A percentile compares a stretch with the other conserved stretches of the same genome.
These are phyloP conservation scores for Rubroboletus pulcherrimus DNA, from an alignment of 768 basidiomycete genomes.

Conservation along the genomic window DNA sequence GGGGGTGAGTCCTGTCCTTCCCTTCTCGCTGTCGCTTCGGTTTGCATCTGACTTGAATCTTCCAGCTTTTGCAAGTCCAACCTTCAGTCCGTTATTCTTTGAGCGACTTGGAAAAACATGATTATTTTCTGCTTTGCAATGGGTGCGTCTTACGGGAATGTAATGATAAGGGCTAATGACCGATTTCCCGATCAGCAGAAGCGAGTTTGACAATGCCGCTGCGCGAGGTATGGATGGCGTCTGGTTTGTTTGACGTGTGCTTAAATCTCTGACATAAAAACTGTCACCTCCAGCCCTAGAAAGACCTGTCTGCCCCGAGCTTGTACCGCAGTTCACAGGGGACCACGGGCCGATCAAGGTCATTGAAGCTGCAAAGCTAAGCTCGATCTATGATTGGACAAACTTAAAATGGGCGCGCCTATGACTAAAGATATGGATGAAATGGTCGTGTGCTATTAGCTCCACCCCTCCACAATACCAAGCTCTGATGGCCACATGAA, in stretches of 20 bases:
- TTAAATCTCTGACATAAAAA: constrained; percentile 7
- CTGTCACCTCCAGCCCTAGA: constrained; percentile 12
- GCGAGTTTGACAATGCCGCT: constrained; percentile 22
- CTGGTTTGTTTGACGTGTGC: neutral
- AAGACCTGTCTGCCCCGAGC: constrained; percentile 17
- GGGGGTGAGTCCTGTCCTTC: constrained; percentile 23
- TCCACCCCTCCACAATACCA: constrained; percentile 4
- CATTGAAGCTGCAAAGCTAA: constrained; percentile 10
- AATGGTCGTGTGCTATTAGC: neutral
- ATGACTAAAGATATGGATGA: constrained; percentile 10
- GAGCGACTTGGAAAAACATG: constrained; percentile 21
- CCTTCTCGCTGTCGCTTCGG: neutral
- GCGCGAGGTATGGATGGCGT: constrained; percentile 17
- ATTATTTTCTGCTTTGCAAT: constrained; percentile 21
- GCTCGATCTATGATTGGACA: constrained; percentile 16
- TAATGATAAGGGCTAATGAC: neutral
- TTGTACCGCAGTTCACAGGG: constrained; percentile 12
- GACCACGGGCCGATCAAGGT: neutral
- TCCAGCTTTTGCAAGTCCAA: constrained; percentile 19
- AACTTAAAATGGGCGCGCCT: constrained; percentile 13
- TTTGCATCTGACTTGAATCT: neutral
- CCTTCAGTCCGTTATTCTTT: constrained; percentile 16
- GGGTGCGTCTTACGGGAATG: constrained; percentile 16
- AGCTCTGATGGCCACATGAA: constrained; percentile 4
- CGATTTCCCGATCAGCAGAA: constrained; percentile 11